Evolutionary conservation across 305 asterid genomes (phyloP), one percentile per base, ranked within the genome.

Genomic region (Ilex paraguariensis): DNA sequence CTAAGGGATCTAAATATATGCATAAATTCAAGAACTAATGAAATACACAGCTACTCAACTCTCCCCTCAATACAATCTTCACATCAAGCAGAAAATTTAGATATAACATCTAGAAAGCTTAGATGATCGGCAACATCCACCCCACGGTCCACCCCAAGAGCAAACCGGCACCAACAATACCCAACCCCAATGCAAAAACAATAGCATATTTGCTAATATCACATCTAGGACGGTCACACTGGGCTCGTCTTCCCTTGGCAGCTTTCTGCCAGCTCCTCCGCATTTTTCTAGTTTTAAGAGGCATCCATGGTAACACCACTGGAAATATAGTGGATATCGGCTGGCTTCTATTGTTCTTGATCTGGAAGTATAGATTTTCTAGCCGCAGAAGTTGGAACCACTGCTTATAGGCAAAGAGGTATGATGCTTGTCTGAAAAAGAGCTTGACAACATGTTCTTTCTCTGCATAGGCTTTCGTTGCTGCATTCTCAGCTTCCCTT

Each of bases 91-190:
- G 31, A 60, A 61, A 51, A 74, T 44, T 33, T 53, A 42, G 62
- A 51, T 62, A 54, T 62, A 65, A 17, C 60, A 52, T 40, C 61
- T 49, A 54, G 32, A 55, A 14, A 13, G 30, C 67, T 88, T 77
- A 82, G 77, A 86, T 83, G 40, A 81, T 76, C 4, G 90, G 90
- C 14, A 82, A 77, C 85, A 90, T 67, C 86, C 95, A 93, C 36
- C 96, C 95, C 1, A 81, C 69, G 3, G 87, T 79, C 90, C 96
- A 87, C 44, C 96, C 97, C 56, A 93, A 80, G 7, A 93, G 72
- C 56, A 93, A 78, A 17, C 98, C 98, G 6, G 95, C 98, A 31
- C 98, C 86, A 61, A 83, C 88, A 51, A 93, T 87, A 58, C 96
- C 87, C 88, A 92, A 72, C 44, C 96, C 96, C 58, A 90, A 56